Conservation (phyloP, 768 basidiomycete species). For the Coprinopsis strossmayeri region DNA sequence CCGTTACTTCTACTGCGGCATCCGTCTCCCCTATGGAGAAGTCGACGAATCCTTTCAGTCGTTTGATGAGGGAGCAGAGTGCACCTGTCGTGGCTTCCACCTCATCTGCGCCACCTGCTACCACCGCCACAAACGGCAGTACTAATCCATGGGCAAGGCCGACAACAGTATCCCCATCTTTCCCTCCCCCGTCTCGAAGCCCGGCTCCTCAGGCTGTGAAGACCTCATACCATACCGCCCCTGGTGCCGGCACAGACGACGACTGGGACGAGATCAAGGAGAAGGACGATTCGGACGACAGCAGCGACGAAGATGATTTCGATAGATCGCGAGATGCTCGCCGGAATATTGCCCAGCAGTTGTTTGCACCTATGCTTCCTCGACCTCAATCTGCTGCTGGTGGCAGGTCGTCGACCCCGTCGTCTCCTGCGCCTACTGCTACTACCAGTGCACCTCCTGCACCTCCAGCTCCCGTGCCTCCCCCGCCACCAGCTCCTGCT, state of each 20-base stretch:
- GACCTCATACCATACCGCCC: constrained; percentile 56
- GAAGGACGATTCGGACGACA: constrained; percentile 43
- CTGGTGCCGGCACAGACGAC: constrained; percentile 45
- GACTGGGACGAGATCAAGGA: constrained; percentile 87
- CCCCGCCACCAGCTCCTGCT: constrained; percentile 22
- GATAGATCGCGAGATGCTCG: constrained; percentile 56
- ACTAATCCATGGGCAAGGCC: constrained; percentile 79
- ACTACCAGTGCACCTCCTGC: constrained; percentile 16
- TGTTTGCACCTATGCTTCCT: constrained; percentile 73
- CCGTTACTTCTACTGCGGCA: background rate
- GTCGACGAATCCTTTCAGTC: constrained; percentile 78
- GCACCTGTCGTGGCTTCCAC: constrained; percentile 12
- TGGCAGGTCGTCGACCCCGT: constrained; percentile 41
- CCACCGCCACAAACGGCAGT: constrained; percentile 30
- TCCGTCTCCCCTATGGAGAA: constrained; percentile 32
- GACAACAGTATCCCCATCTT: constrained; percentile 27
- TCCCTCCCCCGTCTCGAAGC: constrained; percentile 35
- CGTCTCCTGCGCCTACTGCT: constrained; percentile 27
- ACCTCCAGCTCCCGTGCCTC: constrained; percentile 23
- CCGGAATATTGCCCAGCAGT: constrained; percentile 64
- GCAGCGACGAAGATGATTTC: constrained; percentile 77
- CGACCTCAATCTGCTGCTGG: constrained; percentile 52
- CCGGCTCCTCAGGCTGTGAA: constrained; percentile 50
- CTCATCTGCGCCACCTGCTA: constrained; percentile 25
- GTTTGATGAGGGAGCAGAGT: constrained; percentile 47